Evolutionary conservation across 371 early-diverging fungal species (phyloP), one percentile per base, ranked within the genome.

Genomic region (Rhizopus stolonifer): DNA sequence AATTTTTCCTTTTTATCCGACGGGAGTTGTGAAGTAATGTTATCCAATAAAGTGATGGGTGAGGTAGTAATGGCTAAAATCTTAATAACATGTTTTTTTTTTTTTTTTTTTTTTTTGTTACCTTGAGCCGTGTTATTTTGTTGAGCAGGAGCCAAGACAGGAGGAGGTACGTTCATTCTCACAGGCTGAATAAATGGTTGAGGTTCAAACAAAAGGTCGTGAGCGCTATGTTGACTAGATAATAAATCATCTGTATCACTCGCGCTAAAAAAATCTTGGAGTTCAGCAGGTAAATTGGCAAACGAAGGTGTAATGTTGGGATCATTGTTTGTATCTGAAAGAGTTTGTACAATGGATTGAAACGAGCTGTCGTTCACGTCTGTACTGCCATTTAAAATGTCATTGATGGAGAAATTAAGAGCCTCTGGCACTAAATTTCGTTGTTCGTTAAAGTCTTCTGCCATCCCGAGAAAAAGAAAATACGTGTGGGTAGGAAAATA

Each of bases 231-330:
- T 34, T 60, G 60, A 29, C 38, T 40, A n/a, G 65, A 57, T 36
- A 69, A 33, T 21, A 72, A 38, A 45, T 73, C 68, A 24, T 69
- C 74, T 5, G 68, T 65, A 14, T 61, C 68, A 34, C 63, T 69
- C 2, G 60, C 39, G 22, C 58, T 60, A 38, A 69, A 64, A 8
- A 73, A 29, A n/a, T 70, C 65, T 46, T 70, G 74, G 0, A 73
- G 29, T 64, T 67, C 74, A 17, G 70, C 61, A 44, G 74, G 74
- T 19, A 73, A 52, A 48, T 68, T 58, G 34, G 61, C 64, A 52
- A 58, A 72, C 4, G 65, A 61, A 39, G 56, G 57, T 3, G 47
- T 39, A 0, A 54, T 46, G 17, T 50, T 48, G 21, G 60, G 53
- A 15, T 53, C 55, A 15, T 60, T 56, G 26, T 46, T 58, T 19